Percentiles rank a stretch among this genome's conserved stretches.
These are phyloP conservation scores for Epithele typhae DNA, from an alignment of 768 basidiomycete species.

Conservation along the genomic window DNA sequence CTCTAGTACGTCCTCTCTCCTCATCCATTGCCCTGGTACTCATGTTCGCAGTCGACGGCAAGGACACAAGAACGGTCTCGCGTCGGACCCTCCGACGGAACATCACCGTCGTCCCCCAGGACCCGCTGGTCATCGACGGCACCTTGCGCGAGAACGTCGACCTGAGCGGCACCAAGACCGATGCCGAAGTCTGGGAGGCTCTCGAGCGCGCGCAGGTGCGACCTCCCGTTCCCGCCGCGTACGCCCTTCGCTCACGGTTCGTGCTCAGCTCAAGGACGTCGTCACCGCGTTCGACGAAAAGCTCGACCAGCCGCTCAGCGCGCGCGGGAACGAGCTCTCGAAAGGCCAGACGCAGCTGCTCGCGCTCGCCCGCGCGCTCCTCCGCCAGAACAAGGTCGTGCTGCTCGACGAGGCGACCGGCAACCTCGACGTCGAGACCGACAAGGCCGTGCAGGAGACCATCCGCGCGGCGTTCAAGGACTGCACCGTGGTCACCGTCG, in stretches of 20 bases:
- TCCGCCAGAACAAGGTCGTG: conserved; percentile 77
- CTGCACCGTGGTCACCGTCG: conserved; percentile 63
- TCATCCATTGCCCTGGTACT: too few relatives aligned
- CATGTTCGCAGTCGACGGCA: conserved; percentile 60
- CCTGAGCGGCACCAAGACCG: conserved; percentile 74
- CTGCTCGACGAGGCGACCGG: conserved; percentile 79
- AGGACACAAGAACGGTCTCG: conserved; percentile 66
- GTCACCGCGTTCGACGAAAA: background rate
- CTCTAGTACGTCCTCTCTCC: conserved; percentile 52
- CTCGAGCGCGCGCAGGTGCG: conserved; percentile 73
- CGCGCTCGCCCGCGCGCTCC: conserved; percentile 83
- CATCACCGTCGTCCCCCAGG: conserved; percentile 83
- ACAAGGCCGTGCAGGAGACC: conserved; percentile 80
- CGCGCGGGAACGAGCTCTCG: background rate
- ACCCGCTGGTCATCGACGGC: conserved; percentile 78
- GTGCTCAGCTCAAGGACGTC: background rate
- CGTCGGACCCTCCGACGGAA: conserved; percentile 79
- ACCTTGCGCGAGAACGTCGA: conserved; percentile 76
- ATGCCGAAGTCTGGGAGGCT: conserved; percentile 60
- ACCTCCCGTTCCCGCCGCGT: too few relatives aligned
- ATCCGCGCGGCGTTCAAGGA: conserved; percentile 86
- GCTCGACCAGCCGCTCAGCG: background rate
- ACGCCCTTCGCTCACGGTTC: conserved; percentile 26
- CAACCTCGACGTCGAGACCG: conserved; percentile 2
- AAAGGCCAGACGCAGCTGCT: conserved; percentile 76